A percentile compares a stretch with the other conserved stretches of the same genome.
Conservation (phyloP, 768 basidiomycete species). For the Rhodotorula paludigena region DNA sequence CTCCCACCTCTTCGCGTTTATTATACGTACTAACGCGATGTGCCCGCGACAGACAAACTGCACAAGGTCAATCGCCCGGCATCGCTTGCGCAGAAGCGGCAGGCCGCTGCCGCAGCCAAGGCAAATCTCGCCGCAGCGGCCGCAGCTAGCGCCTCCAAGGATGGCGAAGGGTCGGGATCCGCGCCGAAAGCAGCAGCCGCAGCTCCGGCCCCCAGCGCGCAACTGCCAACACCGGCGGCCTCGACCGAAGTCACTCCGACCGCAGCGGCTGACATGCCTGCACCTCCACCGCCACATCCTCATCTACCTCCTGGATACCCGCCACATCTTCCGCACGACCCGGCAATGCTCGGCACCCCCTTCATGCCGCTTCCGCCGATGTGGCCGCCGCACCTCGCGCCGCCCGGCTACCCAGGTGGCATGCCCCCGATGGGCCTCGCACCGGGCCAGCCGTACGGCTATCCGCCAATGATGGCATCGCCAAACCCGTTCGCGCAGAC, state of each 20-base stretch:
- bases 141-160: neutral
- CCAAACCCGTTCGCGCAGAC: constrained; percentile 18
- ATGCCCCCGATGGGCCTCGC: neutral
- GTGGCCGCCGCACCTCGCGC: neutral
- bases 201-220: neutral
- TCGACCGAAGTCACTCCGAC: neutral
- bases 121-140: constrained; percentile 4
- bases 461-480: no score
- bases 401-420: neutral
- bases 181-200: neutral
- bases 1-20: no score
- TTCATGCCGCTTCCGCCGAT: neutral
- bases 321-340: neutral
- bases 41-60: constrained; percentile 21
- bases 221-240: neutral
- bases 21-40: neutral
- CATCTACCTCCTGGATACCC: neutral
- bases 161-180: neutral
- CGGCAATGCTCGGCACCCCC: neutral
- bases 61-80: constrained; percentile 36
- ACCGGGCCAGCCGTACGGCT: neutral
- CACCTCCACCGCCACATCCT: neutral
- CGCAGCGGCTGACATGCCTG: neutral
- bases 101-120: constrained; percentile 26
- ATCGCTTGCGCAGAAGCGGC: constrained; percentile 28